Percentiles rank a stretch among this genome's conserved stretches.
phyloP scores from a whole-genome alignment of 345 rosid genomes.

The Camelina laxa region DNA sequence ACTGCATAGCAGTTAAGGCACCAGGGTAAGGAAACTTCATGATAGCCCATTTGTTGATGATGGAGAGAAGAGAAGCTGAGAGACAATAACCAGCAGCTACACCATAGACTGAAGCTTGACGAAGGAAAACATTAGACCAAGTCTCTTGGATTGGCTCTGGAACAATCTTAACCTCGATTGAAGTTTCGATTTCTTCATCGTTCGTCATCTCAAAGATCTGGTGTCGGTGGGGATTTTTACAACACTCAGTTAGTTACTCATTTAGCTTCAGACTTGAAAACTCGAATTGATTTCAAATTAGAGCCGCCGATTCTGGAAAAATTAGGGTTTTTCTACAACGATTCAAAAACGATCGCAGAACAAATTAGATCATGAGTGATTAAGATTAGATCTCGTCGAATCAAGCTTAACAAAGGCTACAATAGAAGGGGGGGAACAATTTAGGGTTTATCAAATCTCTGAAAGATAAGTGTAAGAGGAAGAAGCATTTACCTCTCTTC shows the following conservation, averaged over 20 bases:
- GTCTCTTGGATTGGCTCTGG: constrained; percentile 38
- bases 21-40: constrained; percentile 98
- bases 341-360: constrained; percentile 3
- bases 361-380: not conserved
- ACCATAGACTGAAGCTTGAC: constrained; percentile 72
- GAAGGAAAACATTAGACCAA: constrained; percentile 56
- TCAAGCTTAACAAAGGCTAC: not conserved
- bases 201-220: constrained; percentile 45
- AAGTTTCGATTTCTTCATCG: constrained; percentile 55
- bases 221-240: constrained; percentile 23
- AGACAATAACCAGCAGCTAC: constrained; percentile 89
- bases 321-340: constrained; percentile 5
- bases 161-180: constrained; percentile 37
- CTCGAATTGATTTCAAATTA: not conserved
- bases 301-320: not conserved
- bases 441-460: constrained; percentile 3
- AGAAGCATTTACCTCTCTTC: constrained; percentile 29
- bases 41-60: constrained; percentile 98
- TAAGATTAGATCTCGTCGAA: not conserved
- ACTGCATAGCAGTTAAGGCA: constrained; percentile 90
- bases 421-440: not conserved
- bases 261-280: constrained; percentile 7
- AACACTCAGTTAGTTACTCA: constrained; percentile 7
- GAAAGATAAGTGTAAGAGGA: not conserved
- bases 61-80: constrained; percentile 92